phyloP scores from a whole-genome alignment of 495 filamentous ascomycete species.

The Wilcoxina mikolae region DNA sequence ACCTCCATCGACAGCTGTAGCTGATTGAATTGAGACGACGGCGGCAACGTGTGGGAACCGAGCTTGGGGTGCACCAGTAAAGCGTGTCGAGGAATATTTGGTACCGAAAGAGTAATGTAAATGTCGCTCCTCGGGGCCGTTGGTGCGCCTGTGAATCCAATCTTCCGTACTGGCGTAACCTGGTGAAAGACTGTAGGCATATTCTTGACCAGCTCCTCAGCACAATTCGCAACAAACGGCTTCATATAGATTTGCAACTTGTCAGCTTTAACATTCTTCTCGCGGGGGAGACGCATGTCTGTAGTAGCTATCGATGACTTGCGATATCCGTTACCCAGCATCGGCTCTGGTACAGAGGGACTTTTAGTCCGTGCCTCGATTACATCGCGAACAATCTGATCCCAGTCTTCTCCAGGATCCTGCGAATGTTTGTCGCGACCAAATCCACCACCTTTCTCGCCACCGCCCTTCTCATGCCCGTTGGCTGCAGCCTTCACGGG shows the following conservation, averaged over 20 bases:
- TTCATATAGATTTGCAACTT: constrained; percentile 61
- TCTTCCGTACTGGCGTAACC: constrained; percentile 63
- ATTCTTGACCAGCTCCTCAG: constrained; percentile 61
- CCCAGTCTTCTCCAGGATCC: constrained; percentile 46
- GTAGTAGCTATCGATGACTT: constrained; percentile 6
- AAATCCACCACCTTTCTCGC: constrained; percentile 11
- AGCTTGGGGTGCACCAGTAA: constrained; percentile 64
- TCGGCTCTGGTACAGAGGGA: constrained; percentile 33
- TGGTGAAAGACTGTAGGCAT: constrained; percentile 80
- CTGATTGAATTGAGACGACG: constrained; percentile 47
- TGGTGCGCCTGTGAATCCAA: constrained; percentile 90
- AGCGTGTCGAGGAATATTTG: constrained; percentile 58
- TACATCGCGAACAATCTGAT: constrained; percentile 58
- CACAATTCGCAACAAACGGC: constrained; percentile 58
- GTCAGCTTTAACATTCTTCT: constrained; percentile 53
- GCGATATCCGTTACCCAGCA: constrained; percentile 12
- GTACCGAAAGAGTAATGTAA: constrained; percentile 70
- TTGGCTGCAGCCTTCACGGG: constrained; percentile 45
- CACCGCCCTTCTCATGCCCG: constrained; percentile 26
- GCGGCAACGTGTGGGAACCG: constrained; percentile 55
- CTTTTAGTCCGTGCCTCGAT: constrained; percentile 55
- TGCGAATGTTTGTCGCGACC: not conserved
- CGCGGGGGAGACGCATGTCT: constrained; percentile 29
- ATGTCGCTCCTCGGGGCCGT: constrained; percentile 81
- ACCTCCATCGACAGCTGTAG: constrained; percentile 85